phyloP scores from a whole-genome alignment of 306 rosid genomes.

The Albizia julibrissin region DNA sequence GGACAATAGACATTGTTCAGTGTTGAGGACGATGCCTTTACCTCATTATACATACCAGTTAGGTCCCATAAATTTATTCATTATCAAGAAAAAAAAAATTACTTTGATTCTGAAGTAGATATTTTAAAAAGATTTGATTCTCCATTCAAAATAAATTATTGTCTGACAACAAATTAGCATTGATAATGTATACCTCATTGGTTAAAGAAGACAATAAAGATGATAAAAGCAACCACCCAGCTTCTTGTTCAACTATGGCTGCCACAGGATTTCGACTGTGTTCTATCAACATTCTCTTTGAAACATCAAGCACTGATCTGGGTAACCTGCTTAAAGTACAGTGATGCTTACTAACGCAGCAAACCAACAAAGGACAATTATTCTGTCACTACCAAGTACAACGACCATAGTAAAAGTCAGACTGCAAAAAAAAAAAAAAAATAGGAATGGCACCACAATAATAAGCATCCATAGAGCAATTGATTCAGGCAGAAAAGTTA shows the following conservation, averaged over 20 bases:
- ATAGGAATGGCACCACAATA: neutral
- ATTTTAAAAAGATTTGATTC: neutral
- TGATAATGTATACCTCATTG: conserved; percentile 65
- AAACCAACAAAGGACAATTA: conserved; percentile 24
- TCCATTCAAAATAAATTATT: conserved; percentile 1
- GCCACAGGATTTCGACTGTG: conserved; percentile 75
- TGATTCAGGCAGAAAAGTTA: conserved; percentile 20
- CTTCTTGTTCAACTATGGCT: conserved; percentile 81
- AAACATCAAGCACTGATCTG: conserved; percentile 79
- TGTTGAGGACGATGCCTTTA: neutral
- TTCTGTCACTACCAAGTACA: conserved; percentile 1
- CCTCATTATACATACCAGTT: neutral
- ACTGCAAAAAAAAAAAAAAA: conserved; percentile 23
- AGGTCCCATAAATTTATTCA: neutral
- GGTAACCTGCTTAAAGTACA: conserved; percentile 65
- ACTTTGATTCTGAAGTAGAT: neutral
- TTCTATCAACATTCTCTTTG: conserved; percentile 82
- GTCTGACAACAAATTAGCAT: conserved; percentile 10
- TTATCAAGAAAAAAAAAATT: neutral
- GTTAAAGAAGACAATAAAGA: conserved; percentile 88
- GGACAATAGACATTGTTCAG: neutral
- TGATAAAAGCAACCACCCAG: conserved; percentile 96
- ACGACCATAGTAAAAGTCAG: conserved; percentile 17
- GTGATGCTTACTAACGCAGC: conserved; percentile 13
- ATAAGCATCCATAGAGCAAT: neutral